These are phyloP conservation scores for Amphicarpaea edgeworthii DNA, from an alignment of 306 rosid species.

Conservation along the genomic window DNA sequence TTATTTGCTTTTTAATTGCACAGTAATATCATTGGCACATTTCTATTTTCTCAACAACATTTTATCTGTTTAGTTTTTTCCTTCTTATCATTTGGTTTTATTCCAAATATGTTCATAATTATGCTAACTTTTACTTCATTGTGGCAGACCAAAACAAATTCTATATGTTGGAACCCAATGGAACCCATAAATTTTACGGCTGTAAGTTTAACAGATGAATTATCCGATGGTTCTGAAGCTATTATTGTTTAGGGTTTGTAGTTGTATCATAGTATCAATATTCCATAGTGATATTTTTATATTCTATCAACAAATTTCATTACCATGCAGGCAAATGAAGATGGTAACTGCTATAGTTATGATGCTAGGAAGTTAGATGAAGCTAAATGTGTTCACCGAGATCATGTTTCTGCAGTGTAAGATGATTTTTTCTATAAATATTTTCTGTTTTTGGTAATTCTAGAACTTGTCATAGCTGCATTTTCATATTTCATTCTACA, in stretches of 20 bases:
- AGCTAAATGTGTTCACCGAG: constrained; percentile 89
- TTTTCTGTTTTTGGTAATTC: constrained; percentile 24
- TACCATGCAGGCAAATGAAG: constrained; percentile 87
- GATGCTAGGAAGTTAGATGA: constrained; percentile 78
- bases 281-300: constrained; percentile 24
- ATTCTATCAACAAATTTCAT: constrained; percentile 35
- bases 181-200: constrained; percentile 95
- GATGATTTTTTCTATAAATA: constrained; percentile 41
- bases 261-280: not conserved
- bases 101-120: constrained; percentile 29
- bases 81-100: not conserved
- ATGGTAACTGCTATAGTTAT: constrained; percentile 81
- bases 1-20: constrained; percentile 14
- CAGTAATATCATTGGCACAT: not conserved
- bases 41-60: constrained; percentile 10
- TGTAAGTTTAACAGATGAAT: constrained; percentile 64
- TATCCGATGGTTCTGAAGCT: constrained; percentile 10
- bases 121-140: constrained; percentile 51
- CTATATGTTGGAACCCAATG: constrained; percentile 95
- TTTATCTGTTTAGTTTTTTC: not conserved
- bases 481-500: constrained; percentile 47
- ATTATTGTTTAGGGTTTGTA: not conserved
- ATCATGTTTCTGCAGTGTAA: constrained; percentile 97
- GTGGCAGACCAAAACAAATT: constrained; percentile 84
- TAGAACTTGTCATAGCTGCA: not conserved